Conservation (phyloP, 2,329 filamentous ascomycete species). For the Pochonia chlamydosporia region DNA sequence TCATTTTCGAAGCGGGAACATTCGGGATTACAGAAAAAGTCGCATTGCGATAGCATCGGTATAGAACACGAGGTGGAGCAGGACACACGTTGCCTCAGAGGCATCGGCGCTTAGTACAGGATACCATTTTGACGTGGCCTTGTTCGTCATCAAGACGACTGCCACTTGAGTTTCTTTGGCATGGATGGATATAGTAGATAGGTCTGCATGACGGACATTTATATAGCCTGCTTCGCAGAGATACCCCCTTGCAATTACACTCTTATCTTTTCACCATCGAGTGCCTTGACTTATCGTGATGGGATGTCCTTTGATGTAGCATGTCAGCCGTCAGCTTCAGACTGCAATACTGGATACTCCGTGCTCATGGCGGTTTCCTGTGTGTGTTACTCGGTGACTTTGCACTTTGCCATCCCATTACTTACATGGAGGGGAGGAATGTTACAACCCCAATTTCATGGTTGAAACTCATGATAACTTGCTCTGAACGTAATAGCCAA, state of each 20-base stretch:
- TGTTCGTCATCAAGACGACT: not conserved
- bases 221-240: constrained; percentile 3
- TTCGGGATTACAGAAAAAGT: constrained; percentile 1
- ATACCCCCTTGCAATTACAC: not conserved
- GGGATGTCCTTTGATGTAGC: too few relatives aligned
- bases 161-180: not conserved
- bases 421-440: too few relatives aligned
- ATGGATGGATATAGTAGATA: not conserved
- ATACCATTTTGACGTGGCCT: constrained; percentile 10
- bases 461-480: too few relatives aligned
- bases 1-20: not conserved
- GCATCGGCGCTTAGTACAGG: constrained; percentile 1
- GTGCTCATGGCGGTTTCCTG: too few relatives aligned
- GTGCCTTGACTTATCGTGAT: too few relatives aligned
- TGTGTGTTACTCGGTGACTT: too few relatives aligned
- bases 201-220: constrained; percentile 5
- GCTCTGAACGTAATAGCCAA: too few relatives aligned
- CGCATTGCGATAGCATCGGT: not conserved
- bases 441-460: too few relatives aligned
- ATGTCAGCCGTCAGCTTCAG: too few relatives aligned
- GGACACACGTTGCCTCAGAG: not conserved
- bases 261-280: not conserved
- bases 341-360: too few relatives aligned
- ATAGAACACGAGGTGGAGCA: not conserved
- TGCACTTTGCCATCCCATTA: too few relatives aligned